These are phyloP conservation scores for Protea cynaroides DNA, from an alignment of 164 flowering plant genomes.

Conservation along the genomic window DNA sequence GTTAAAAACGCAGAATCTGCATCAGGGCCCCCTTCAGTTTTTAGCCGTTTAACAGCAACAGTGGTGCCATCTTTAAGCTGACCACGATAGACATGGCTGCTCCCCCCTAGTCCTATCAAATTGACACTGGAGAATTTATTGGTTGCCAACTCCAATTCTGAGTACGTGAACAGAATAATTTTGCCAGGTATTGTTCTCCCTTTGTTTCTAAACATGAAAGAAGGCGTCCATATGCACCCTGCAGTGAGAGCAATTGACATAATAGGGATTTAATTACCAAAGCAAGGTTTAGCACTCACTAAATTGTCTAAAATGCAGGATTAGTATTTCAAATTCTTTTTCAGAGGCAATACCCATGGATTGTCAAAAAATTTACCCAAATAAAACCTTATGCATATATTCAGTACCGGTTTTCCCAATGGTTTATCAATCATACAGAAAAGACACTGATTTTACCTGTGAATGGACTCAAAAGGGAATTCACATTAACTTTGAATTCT, in stretches of 20 bases:
- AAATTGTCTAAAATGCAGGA: too few species aligned
- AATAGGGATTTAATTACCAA: neutral
- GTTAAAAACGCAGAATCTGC: constrained; percentile 55
- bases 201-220: constrained; percentile 40
- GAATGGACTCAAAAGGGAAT: constrained; percentile 19
- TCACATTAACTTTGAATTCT: constrained; percentile 26
- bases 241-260: constrained; percentile 12
- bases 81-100: constrained; percentile 84
- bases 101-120: constrained; percentile 81
- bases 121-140: constrained; percentile 62
- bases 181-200: constrained; percentile 42
- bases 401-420: neutral
- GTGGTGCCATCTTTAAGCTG: constrained; percentile 65
- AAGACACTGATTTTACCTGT: constrained; percentile 35
- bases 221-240: constrained; percentile 60
- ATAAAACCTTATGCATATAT: neutral
- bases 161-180: constrained; percentile 55
- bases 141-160: constrained; percentile 74
- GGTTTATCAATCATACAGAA: neutral
- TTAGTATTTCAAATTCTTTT: neutral
- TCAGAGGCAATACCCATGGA: neutral
- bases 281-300: neutral
- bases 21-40: constrained; percentile 53
- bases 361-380: neutral
- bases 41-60: constrained; percentile 78